phyloP scores from a whole-genome alignment of 768 basidiomycete genomes.

The Calocera cornea region DNA sequence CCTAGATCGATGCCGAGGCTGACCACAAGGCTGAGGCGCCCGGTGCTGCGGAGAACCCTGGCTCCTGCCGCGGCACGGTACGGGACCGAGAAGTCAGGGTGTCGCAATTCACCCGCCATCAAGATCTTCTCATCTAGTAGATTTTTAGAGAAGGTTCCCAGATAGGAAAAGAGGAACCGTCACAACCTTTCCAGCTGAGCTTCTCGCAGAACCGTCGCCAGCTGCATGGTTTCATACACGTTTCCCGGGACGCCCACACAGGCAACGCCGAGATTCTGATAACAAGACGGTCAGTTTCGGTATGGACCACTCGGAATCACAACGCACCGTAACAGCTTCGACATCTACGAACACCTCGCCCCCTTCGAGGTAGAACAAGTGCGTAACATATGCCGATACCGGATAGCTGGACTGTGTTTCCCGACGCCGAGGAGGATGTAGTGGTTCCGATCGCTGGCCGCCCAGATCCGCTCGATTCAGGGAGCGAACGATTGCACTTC shows the following conservation, averaged over 20 bases:
- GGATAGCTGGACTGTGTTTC: conserved; percentile 42
- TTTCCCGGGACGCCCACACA: neutral
- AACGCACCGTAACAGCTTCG: conserved; percentile 40
- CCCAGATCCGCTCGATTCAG: conserved; percentile 35
- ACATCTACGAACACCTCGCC: conserved; percentile 50
- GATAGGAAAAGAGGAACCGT: neutral
- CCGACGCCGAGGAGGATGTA: conserved; percentile 47
- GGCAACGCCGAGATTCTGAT: neutral
- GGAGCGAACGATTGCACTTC: conserved; percentile 48
- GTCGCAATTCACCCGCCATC: neutral
- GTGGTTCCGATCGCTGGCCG: conserved; percentile 19
- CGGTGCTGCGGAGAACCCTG: neutral
- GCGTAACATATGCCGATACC: conserved; percentile 68
- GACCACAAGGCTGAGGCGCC: neutral
- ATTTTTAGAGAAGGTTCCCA: neutral
- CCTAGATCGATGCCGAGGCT: neutral
- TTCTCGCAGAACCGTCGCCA: neutral
- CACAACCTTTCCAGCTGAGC: neutral
- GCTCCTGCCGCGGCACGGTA: neutral
- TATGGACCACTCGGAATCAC: neutral
- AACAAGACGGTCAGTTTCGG: neutral
- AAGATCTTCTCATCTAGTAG: neutral
- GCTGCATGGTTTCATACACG: neutral
- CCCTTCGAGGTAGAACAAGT: conserved; percentile 63
- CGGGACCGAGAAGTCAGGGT: neutral